Conservation (phyloP, 805 yeast species). For the Yarrowia sp. region DNA sequence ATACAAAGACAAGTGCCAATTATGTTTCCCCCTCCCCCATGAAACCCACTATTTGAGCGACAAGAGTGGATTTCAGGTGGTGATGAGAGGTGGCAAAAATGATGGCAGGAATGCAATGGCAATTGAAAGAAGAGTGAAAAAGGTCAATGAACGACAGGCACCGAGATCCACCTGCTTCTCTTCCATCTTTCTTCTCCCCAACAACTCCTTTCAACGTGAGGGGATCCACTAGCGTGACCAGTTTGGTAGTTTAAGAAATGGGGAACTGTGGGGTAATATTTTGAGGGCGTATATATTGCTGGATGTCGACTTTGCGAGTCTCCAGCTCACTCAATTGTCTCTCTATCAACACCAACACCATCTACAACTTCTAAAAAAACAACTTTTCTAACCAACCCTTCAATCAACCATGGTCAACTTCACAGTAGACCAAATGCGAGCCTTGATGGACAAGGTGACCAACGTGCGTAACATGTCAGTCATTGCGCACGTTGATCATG, state of each 20-base stretch:
- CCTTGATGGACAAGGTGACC: slow-evolving; percentile 98
- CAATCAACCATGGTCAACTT: slow-evolving; percentile 47
- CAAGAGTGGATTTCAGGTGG: not conserved
- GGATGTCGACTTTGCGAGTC: not conserved
- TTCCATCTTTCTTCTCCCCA: not conserved
- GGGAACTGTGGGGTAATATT: slow-evolving; percentile 26
- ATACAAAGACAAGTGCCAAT: slow-evolving; percentile 4
- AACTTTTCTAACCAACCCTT: not conserved
- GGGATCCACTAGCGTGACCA: slow-evolving; percentile 28
- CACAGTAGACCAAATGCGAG: slow-evolving; percentile 81
- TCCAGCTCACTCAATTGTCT: not conserved
- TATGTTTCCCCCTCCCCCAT: slow-evolving; percentile 7
- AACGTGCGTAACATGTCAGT: slow-evolving; percentile 99
- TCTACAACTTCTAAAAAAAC: not conserved
- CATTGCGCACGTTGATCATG: slow-evolving; percentile 99
- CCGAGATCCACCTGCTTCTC: no score
- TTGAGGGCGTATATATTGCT: slow-evolving; percentile 3
- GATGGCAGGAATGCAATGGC: no score
- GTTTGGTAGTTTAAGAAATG: slow-evolving; percentile 12
- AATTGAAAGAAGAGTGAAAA: no score
- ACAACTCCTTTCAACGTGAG: slow-evolving; percentile 17
- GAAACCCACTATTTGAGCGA: not conserved
- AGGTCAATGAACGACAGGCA: no score
- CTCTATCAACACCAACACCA: slow-evolving; percentile 1
- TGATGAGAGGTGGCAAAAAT: no score